Evolutionary conservation across 352 stramenopile species (phyloP), one percentile per base, ranked within the genome.

Genomic region (Phytophthora sp.): DNA sequence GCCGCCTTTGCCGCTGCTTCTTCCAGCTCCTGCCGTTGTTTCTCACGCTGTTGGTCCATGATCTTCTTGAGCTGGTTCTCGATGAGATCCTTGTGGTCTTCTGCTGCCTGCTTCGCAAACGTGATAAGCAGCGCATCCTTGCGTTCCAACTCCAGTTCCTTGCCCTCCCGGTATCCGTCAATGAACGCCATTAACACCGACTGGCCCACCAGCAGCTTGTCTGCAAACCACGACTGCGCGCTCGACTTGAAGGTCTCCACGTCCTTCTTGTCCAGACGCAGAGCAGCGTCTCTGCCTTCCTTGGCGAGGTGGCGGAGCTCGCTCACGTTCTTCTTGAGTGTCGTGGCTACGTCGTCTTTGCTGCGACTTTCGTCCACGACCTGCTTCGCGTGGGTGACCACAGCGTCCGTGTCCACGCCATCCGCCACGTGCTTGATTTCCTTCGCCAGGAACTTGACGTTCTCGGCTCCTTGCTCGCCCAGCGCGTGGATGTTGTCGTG

Each of bases 191-290:
- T 72, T 24, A 96, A 67, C 64, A 94, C 87, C 7, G 76, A 77
- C 60, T 94, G 85, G 15, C 82, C 87, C 21, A 96, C 85, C 52
- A 90, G 67, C 54, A 96, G 72, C 48, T 96, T 96, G 72, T 96
- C 87, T 2, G 82, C 81, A 17, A 92, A 74, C 87, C 87, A 96
- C 52, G 77, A 87, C 61, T 96, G 84, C 30, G 72, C 71, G 1
- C 86, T 83, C 3, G 34, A 41, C 62, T 92, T 91, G 21, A 88
- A 69, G 0, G 57, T 68, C 0, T 93, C 76, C 0, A 96, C 48
- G 30, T 96, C 85, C 41, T 84, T 51, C 20, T 69, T 76, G 7
- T 94, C 82, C 28, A 94, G 54, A 5, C 58, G 46, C 10, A 94
- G 54, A 8, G 84, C 83, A 3, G 76, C 78, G 30, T 92, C 76